Base-by-base conservation (phyloP, 768 basidiomycete genomes). In the Russula abietina region DNA sequence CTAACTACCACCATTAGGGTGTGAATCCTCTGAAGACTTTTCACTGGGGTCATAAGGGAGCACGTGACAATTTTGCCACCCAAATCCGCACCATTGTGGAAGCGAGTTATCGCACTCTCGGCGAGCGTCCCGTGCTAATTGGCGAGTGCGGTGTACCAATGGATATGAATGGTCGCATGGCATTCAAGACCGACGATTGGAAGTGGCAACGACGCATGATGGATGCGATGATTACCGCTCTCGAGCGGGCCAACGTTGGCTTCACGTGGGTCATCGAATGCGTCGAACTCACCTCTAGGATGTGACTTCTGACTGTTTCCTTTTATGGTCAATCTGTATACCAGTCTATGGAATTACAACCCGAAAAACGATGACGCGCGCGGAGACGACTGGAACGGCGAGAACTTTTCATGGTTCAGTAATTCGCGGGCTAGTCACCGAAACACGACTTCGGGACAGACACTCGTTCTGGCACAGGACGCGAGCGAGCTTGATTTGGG, bases 371-470 rank as follows among this genome's bases (percentile, higher is more conserved):
- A 81, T 43, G 94, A 98, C 71, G 68, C 73, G 19, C 69, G 73
- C 28, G 96, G 96, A 17, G 95, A 98, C 71, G 75, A 86, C 71
- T 97, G 95, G 95, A 96, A 95, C 69, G 92, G 90, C 57, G 95
- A 99, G 74, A 97, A 95, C 75, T 98, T 99, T 72, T 93, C 92
- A 1, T 97, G 92, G 91, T 98, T 93, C 80, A 85, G 85, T 69
- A 75, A 77, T 48, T 74, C 72, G 39, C 83, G 87, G 17, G 84
- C 81, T 1, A 75, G 84, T 55, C 87, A 82, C 1, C 70, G 79
- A 43, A 19, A 4, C n/a, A 11, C 22, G 45, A n/a, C 10, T 24
- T 70, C 84, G 45, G 33, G 14, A 33, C 26, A 22, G 24, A 2
- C 51, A 2, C 77, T 88, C 14, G 80, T 80, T 65, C 79, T 81